Evolutionary conservation across 257 asterid genomes (phyloP).

Genomic region (Nicotiana tomentosiformis): DNA sequence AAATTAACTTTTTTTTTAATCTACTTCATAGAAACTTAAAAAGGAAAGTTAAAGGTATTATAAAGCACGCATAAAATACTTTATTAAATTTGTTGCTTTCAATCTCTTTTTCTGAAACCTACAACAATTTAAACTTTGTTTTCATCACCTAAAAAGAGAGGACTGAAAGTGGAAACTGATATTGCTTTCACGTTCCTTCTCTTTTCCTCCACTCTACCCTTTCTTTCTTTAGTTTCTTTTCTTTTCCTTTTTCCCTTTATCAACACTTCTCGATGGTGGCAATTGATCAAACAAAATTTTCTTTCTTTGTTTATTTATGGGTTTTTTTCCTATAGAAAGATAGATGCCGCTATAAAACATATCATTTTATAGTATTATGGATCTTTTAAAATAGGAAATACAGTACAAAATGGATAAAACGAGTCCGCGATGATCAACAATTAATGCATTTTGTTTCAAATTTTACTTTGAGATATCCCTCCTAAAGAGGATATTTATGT

Average conservation of each 20-base stretch:
- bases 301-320: not conserved
- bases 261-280: not conserved
- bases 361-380: not conserved
- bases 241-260: not conserved
- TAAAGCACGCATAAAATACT: not conserved
- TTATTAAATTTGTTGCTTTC: not conserved
- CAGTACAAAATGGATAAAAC: no score
- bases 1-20: no score
- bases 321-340: not conserved
- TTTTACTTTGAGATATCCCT: no score
- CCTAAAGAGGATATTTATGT: no score
- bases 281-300: not conserved
- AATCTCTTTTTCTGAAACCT: not conserved
- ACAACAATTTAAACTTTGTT: not conserved
- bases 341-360: not conserved
- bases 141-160: not conserved
- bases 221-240: not conserved
- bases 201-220: not conserved
- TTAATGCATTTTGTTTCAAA: no score
- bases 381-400: not conserved
- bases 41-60: not conserved
- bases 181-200: not conserved
- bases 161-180: not conserved
- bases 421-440: no score
- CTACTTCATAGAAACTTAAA: no score